A percentile compares a stretch with the other conserved stretches of the same genome.
Conservation (phyloP, 2,329 filamentous ascomycete genomes). For the Berkeleyomyces rouxiae region DNA sequence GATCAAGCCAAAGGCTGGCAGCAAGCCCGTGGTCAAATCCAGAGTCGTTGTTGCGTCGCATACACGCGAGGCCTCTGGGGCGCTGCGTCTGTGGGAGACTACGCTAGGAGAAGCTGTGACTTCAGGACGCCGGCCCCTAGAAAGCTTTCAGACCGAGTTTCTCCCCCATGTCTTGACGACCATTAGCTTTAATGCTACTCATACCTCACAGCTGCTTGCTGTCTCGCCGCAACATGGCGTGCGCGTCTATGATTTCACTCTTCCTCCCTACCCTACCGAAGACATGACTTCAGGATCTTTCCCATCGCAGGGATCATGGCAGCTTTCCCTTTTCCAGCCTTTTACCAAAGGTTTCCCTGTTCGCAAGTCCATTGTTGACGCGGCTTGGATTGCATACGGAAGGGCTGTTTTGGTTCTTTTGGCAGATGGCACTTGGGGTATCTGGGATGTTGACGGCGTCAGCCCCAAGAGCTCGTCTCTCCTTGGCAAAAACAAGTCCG, state of each 20-base stretch:
- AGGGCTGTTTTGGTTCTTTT: constrained; percentile 41
- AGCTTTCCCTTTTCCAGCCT: constrained; percentile 43
- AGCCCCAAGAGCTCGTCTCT: constrained; percentile 31
- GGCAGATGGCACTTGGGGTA: constrained; percentile 49
- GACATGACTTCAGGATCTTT: constrained; percentile 34
- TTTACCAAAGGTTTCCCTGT: constrained; percentile 32
- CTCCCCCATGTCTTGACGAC: constrained; percentile 36
- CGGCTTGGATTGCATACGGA: constrained; percentile 44
- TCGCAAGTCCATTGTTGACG: constrained; percentile 44
- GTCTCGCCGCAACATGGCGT: constrained; percentile 39
- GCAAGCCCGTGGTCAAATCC: constrained; percentile 23
- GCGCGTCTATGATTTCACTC: constrained; percentile 44
- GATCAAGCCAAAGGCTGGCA: constrained; percentile 22
- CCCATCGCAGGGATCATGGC: constrained; percentile 44
- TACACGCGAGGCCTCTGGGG: constrained; percentile 41
- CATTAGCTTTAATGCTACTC: constrained; percentile 44
- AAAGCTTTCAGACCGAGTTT: constrained; percentile 44
- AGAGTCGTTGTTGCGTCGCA: constrained; percentile 43
- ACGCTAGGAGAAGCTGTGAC: constrained; percentile 26
- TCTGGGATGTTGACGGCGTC: constrained; percentile 48
- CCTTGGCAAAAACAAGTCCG: constrained; percentile 33
- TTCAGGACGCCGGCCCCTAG: constrained; percentile 19
- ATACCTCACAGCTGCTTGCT: constrained; percentile 40
- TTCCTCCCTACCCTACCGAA: constrained; percentile 34
- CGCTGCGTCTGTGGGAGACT: constrained; percentile 41